phyloP scores from a whole-genome alignment of 169 alveolate species.

The Plasmodium coatneyi region DNA sequence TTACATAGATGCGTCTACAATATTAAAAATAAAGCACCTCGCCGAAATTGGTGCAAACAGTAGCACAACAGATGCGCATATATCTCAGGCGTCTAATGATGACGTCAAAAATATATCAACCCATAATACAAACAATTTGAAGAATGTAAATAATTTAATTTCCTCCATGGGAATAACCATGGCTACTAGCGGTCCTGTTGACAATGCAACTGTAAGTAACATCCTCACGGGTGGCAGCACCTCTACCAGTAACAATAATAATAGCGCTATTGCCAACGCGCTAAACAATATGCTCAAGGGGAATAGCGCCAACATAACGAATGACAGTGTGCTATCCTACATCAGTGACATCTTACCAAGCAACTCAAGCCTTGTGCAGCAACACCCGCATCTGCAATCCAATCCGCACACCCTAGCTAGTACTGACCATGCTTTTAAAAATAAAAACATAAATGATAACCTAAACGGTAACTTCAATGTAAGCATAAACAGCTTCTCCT shows the following conservation, averaged over 20 bases:
- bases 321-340: slow-evolving; percentile 28
- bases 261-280: neutral
- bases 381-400: neutral
- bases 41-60: slow-evolving; percentile 21
- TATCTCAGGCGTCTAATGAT: slow-evolving; percentile 13
- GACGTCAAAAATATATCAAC: slow-evolving; percentile 18
- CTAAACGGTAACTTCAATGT: neutral
- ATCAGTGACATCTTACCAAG: slow-evolving; percentile 44
- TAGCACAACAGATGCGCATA: neutral
- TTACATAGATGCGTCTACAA: slow-evolving; percentile 70
- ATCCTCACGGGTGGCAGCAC: neutral
- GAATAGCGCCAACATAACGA: slow-evolving; percentile 10
- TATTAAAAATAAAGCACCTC: slow-evolving; percentile 49
- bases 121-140: slow-evolving; percentile 15
- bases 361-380: slow-evolving; percentile 3
- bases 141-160: slow-evolving; percentile 13
- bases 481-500: neutral
- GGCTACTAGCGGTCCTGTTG: neutral
- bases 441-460: slow-evolving; percentile 32
- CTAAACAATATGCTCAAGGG: slow-evolving; percentile 10
- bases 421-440: slow-evolving; percentile 10
- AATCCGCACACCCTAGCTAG: neutral
- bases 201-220: slow-evolving; percentile 6
- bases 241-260: neutral
- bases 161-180: neutral